A percentile compares a stretch with the other conserved stretches of the same genome.
These are phyloP conservation scores for Microcos paniculata DNA, from an alignment of 345 rosid genomes.

Conservation along the genomic window DNA sequence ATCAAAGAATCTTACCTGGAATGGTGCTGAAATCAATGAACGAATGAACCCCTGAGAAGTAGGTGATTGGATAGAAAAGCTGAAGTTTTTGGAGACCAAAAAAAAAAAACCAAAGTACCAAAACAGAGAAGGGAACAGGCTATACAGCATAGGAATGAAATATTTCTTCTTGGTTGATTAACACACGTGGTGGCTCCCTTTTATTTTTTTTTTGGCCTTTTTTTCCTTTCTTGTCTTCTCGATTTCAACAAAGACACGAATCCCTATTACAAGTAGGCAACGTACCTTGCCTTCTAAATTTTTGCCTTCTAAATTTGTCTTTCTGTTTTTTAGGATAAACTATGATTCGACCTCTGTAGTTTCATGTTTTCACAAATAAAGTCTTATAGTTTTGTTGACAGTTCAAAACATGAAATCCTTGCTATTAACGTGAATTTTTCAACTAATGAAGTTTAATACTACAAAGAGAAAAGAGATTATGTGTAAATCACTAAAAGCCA, in stretches of 20 bases:
- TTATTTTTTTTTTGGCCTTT: neutral
- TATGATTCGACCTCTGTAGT: neutral
- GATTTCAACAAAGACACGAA: neutral
- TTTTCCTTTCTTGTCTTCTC: neutral
- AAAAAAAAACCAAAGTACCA: neutral
- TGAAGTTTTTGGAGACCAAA: neutral
- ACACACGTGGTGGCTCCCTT: neutral
- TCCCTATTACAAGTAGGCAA: neutral
- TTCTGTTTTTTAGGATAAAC: neutral
- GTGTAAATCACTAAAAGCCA: neutral
- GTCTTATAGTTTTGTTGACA: neutral
- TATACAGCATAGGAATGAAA: constrained; percentile 10
- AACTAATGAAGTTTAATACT: neutral
- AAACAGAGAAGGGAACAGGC: neutral
- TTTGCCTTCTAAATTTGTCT: too few relatives aligned
- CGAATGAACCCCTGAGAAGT: constrained; percentile 7
- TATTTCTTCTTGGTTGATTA: constrained; percentile 3
- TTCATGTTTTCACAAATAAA: neutral
- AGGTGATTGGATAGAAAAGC: constrained; percentile 7
- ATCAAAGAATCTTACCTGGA: constrained; percentile 17
- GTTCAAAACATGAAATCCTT: neutral
- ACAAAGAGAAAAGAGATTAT: neutral
- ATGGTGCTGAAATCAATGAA: neutral
- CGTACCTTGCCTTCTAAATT: neutral
- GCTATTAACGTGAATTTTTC: neutral